A percentile compares a stretch with the other conserved stretches of the same genome.
Evolutionary conservation across 805 yeast genomes (phyloP).

Genomic region (Myxozyma lipomycoides): DNA sequence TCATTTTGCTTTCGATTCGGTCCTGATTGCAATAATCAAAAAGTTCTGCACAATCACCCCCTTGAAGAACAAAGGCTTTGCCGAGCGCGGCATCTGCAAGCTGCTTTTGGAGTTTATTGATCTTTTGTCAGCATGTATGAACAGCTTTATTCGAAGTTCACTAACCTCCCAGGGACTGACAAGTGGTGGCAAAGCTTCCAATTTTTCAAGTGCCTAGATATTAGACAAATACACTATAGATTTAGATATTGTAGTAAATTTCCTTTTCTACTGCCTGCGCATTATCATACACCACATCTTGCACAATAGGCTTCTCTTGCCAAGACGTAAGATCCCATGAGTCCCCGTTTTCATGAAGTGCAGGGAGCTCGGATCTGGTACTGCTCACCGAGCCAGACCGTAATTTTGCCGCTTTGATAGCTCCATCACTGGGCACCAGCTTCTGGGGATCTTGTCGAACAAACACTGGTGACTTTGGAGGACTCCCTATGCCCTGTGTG

Average conservation of each 20-base stretch:
- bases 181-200: constrained; percentile 43
- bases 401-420: constrained; percentile 40
- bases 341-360: constrained; percentile 1
- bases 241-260: not conserved
- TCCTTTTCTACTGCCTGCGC: constrained; percentile 37
- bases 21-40: constrained; percentile 41
- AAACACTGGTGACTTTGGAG: constrained; percentile 16
- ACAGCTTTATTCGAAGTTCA: not conserved
- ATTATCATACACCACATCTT: constrained; percentile 44
- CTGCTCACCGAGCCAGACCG: constrained; percentile 38
- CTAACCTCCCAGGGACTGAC: constrained; percentile 39
- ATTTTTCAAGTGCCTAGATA: constrained; percentile 39
- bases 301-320: constrained; percentile 44
- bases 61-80: constrained; percentile 44
- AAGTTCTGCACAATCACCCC: constrained; percentile 46
- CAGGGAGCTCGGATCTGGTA: constrained; percentile 1
- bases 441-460: constrained; percentile 37
- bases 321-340: constrained; percentile 43
- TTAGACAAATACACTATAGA: not conserved
- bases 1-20: constrained; percentile 42
- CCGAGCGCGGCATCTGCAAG: constrained; percentile 43
- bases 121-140: constrained; percentile 12
- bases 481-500: not conserved
- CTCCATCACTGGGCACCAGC: constrained; percentile 38
- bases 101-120: constrained; percentile 36